Evolutionary conservation across 2,329 filamentous ascomycete species (phyloP).

Genomic region (Fusarium sterilihyphosum): DNA sequence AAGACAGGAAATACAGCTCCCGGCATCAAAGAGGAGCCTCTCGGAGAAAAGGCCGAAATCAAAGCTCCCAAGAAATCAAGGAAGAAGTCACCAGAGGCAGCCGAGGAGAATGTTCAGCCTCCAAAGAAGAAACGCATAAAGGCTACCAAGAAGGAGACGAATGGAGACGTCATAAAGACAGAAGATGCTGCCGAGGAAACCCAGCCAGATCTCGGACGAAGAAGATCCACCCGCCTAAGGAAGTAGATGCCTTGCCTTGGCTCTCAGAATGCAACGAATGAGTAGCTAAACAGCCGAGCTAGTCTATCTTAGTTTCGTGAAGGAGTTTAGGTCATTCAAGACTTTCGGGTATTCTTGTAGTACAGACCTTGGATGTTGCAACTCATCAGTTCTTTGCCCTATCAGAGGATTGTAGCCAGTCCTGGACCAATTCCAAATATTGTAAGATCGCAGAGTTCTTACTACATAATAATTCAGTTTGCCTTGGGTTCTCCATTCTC

Average conservation of each 20-base stretch:
- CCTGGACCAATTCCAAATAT: neutral
- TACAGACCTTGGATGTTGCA: neutral
- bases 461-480: neutral
- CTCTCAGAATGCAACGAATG: neutral
- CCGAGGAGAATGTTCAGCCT: constrained; percentile 39
- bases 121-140: constrained; percentile 38
- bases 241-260: constrained; percentile 15
- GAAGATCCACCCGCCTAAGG: constrained; percentile 38
- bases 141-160: constrained; percentile 35
- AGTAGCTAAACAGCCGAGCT: neutral
- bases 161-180: constrained; percentile 36
- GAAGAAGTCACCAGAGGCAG: constrained; percentile 35
- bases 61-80: constrained; percentile 41
- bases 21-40: constrained; percentile 56
- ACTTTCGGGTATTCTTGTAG: neutral
- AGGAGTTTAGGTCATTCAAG: neutral
- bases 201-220: constrained; percentile 27
- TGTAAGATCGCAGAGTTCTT: too few species aligned
- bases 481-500: neutral
- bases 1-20: constrained; percentile 65
- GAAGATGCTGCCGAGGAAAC: constrained; percentile 11
- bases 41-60: constrained; percentile 43
- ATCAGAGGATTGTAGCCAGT: neutral
- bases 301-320: neutral
- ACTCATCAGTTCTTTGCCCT: neutral